Conservation (phyloP, 495 filamentous ascomycete genomes). For the Neurospora terricola region DNA sequence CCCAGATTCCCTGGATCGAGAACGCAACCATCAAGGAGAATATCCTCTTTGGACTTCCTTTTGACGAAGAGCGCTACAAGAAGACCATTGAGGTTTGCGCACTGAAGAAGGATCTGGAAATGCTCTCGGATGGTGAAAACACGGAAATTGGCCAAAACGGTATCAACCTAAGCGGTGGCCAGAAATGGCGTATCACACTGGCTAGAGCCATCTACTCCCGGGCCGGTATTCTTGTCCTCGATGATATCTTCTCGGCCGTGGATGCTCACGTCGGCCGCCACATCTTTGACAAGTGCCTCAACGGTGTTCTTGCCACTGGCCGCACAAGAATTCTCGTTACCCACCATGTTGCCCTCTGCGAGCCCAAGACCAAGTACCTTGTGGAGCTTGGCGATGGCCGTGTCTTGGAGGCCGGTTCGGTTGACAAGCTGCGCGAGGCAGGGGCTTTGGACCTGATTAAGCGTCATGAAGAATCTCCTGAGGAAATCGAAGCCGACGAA, state of each 20-base stretch:
- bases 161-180: conserved; percentile 75
- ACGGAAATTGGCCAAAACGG: conserved; percentile 78
- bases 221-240: conserved; percentile 67
- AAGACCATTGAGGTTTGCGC: conserved; percentile 61
- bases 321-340: conserved; percentile 74
- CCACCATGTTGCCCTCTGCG: conserved; percentile 66
- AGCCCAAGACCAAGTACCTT: conserved; percentile 58
- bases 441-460: conserved; percentile 51
- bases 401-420: conserved; percentile 48
- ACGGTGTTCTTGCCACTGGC: conserved; percentile 54
- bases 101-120: conserved; percentile 61
- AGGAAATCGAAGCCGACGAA: conserved; percentile 37
- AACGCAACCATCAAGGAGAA: conserved; percentile 70
- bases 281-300: conserved; percentile 65
- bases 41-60: conserved; percentile 65
- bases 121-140: conserved; percentile 61
- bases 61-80: conserved; percentile 50
- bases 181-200: conserved; percentile 72
- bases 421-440: conserved; percentile 46
- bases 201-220: conserved; percentile 72
- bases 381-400: conserved; percentile 60
- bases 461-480: conserved; percentile 38
- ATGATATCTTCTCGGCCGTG: conserved; percentile 76
- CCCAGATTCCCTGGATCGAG: conserved; percentile 81
- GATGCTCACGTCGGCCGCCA: conserved; percentile 68